A percentile compares a stretch with the other conserved stretches of the same genome.
phyloP scores from a whole-genome alignment of 2,329 filamentous ascomycete species.

The Thermoascus crustaceus region DNA sequence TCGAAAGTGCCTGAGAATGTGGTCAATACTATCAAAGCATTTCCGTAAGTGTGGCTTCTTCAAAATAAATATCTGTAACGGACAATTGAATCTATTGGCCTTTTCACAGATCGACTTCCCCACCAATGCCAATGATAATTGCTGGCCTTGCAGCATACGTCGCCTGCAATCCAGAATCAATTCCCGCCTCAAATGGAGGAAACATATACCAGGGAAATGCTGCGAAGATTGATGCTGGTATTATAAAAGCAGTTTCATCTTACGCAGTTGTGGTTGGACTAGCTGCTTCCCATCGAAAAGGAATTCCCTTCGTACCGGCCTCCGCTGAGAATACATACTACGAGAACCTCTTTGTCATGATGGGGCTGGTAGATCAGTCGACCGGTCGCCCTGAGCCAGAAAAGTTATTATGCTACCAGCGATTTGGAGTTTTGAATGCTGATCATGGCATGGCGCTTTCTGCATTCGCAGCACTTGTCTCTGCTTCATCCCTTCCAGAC shows the following conservation, averaged over 20 bases:
- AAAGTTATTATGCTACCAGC: slow-evolving; percentile 42
- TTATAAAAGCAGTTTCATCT: slow-evolving; percentile 18
- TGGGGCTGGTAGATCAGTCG: slow-evolving; percentile 43
- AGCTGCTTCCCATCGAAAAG: slow-evolving; percentile 19
- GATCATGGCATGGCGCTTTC: slow-evolving; percentile 55
- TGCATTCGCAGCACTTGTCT: slow-evolving; percentile 49
- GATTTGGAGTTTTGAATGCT: slow-evolving; percentile 49
- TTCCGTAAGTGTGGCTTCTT: slow-evolving; percentile 25
- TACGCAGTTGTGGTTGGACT: slow-evolving; percentile 20
- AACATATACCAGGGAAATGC: slow-evolving; percentile 18
- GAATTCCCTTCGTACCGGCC: slow-evolving; percentile 11
- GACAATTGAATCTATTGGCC: too few species aligned
- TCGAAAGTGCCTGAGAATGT: slow-evolving; percentile 15
- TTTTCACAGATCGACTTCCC: slow-evolving; percentile 10
- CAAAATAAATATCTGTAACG: too few species aligned
- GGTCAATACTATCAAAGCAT: slow-evolving; percentile 12
- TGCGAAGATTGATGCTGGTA: slow-evolving; percentile 13
- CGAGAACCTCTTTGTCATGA: slow-evolving; percentile 49
- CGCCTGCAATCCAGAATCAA: slow-evolving; percentile 12
- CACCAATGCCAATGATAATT: slow-evolving; percentile 20
- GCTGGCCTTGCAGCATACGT: slow-evolving; percentile 23
- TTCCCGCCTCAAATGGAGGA: slow-evolving; percentile 14
- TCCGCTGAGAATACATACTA: slow-evolving; percentile 42
- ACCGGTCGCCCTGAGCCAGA: slow-evolving; percentile 42
- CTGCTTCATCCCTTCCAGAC: slow-evolving; percentile 49